Evolutionary conservation across 345 rosid species (phyloP), one percentile per base, ranked within the genome.

Genomic region (Gossypium mustelinum): DNA sequence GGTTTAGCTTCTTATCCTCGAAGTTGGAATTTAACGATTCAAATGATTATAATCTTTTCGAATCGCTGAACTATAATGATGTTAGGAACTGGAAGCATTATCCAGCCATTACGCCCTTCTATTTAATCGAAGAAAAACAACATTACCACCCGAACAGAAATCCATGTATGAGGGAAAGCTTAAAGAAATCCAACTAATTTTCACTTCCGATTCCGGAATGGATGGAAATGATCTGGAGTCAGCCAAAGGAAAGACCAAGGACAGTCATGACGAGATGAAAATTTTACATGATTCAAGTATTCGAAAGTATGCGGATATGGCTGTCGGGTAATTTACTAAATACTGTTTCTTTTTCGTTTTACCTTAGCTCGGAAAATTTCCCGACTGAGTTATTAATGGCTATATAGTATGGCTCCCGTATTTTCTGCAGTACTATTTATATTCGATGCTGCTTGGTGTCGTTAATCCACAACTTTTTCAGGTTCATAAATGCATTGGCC

Each of bases 281-380:
- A 86, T 60, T 64, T 78, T 91, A 50, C 89, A 87, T 73, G 90
- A 92, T 80, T 79, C 91, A 1, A 92, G 98, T 77, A 86, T 91
- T 83, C 83, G 86, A 82, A 87, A 92, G 84, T 94, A 95, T 83
- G 97, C 97, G 82, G 97, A 94, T 82, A 89, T 93, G 98, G 99
- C 98, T 78, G 87, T 93, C 55, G 97, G 99, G 98, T 93, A 89
- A 89, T 74, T 48, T 8, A 54, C 41, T n/a, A 18, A 20, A 67
- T 2, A 2, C 52, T 67, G 50, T 29, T 78, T 4, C 34, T 29
- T 41, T 48, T 72, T 74, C 22, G 60, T 29, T 68, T 74, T 72
- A 50, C 59, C 68, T 29, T 75, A 13, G 45, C 57, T 70, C 39
- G 4, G 50, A 58, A 20, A 13, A 24, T 48, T 48, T 72, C 18